A percentile compares a stretch with the other conserved stretches of the same genome.
These are phyloP conservation scores for Acrocalymma vagum DNA, from an alignment of 2,329 filamentous ascomycete genomes.

Conservation along the genomic window DNA sequence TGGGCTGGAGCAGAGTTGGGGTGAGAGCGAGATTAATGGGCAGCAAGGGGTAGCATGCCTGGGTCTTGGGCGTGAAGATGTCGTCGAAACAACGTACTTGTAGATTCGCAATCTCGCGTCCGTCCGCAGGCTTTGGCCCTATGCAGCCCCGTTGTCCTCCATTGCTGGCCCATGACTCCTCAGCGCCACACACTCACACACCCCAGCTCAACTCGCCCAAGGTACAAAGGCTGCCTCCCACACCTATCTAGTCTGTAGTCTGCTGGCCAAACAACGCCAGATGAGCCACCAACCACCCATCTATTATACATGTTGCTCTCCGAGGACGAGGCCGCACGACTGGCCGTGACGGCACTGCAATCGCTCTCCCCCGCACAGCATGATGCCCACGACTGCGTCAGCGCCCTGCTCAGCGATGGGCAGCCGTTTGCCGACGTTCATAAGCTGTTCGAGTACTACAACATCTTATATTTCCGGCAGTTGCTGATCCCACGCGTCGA, in stretches of 20 bases:
- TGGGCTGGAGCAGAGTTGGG: no score
- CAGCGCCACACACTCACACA: slow-evolving; percentile 5
- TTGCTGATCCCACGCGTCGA: slow-evolving; percentile 51
- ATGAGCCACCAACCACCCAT: no score
- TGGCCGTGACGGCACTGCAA: slow-evolving; percentile 47
- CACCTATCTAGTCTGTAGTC: background rate
- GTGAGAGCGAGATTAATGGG: slow-evolving; percentile 11
- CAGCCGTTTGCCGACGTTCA: slow-evolving; percentile 53
- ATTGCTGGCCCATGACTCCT: background rate
- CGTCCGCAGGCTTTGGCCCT: slow-evolving; percentile 9
- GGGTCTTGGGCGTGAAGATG: slow-evolving; percentile 22
- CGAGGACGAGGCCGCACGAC: slow-evolving; percentile 51
- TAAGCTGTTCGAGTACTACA: slow-evolving; percentile 50
- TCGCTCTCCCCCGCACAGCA: slow-evolving; percentile 43
- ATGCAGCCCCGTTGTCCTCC: slow-evolving; percentile 9
- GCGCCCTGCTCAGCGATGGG: slow-evolving; percentile 44
- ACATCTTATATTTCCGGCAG: slow-evolving; percentile 53
- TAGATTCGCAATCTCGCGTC: slow-evolving; percentile 13
- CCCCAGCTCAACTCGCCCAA: no score
- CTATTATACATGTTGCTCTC: slow-evolving; percentile 46
- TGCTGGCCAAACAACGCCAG: no score
- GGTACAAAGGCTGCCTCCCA: no score
- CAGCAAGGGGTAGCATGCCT: slow-evolving; percentile 36
- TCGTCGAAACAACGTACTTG: slow-evolving; percentile 15
- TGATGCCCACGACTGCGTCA: slow-evolving; percentile 43